Percentiles rank a stretch among this genome's conserved stretches.
Conservation (phyloP, 2,329 filamentous ascomycete species). For the Fusarium nelsonii region DNA sequence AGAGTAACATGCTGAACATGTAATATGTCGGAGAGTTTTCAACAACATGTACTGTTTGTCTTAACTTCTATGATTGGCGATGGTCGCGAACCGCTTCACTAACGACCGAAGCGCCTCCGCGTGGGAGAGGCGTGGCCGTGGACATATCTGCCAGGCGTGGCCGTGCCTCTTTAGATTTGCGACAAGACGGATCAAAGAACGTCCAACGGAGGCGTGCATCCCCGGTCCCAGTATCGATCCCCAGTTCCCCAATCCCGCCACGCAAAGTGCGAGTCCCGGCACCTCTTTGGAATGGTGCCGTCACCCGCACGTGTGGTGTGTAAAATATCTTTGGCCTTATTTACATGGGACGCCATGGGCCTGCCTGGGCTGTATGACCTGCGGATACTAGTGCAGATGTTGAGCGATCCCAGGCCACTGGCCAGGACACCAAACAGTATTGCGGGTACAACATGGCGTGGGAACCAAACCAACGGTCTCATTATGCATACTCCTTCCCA, state of each 20-base stretch:
- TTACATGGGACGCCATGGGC: conserved; percentile 41
- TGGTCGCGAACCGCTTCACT: conserved; percentile 31
- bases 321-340: conserved; percentile 47
- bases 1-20: conserved; percentile 22
- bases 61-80: conserved; percentile 6
- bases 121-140: conserved; percentile 31
- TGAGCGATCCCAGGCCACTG: conserved; percentile 45
- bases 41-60: conserved; percentile 20
- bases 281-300: conserved; percentile 42
- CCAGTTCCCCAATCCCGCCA: conserved; percentile 35
- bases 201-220: conserved; percentile 37
- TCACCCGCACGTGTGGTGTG: conserved; percentile 46
- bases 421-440: conserved; percentile 45
- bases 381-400: conserved; percentile 47
- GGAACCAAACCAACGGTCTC: conserved; percentile 45
- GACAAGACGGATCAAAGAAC: conserved; percentile 45
- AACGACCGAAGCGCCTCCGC: conserved; percentile 37
- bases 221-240: conserved; percentile 20
- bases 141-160: conserved; percentile 29
- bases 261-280: conserved; percentile 42
- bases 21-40: conserved; percentile 32
- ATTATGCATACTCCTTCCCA: not conserved
- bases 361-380: conserved; percentile 46
- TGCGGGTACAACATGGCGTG: conserved; percentile 44
- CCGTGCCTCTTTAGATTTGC: conserved; percentile 45